Percentiles rank a stretch among this genome's conserved stretches.
Evolutionary conservation across 495 filamentous ascomycete species (phyloP).

Genomic region (Talaromyces liani): DNA sequence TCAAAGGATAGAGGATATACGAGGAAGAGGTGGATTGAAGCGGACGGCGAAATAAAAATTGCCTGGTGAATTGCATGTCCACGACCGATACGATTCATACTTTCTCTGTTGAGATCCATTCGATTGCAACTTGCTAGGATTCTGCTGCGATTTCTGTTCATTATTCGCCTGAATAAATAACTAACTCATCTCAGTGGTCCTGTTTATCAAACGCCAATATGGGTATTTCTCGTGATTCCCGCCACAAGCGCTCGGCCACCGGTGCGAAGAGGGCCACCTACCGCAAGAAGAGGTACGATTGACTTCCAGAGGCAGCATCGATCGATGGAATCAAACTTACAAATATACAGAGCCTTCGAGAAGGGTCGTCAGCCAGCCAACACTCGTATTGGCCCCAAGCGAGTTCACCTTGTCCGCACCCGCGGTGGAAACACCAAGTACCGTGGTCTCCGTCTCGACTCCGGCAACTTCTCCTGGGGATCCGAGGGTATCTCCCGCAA

Average conservation of each 20-base stretch:
- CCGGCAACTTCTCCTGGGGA: conserved; percentile 99
- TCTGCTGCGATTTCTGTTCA: neutral
- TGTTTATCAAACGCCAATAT: conserved; percentile 64
- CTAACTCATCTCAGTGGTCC: conserved; percentile 30
- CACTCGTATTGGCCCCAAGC: conserved; percentile 97
- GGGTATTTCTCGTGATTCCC: conserved; percentile 99
- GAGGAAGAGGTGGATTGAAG: neutral
- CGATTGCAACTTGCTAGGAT: neutral
- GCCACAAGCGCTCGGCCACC: conserved; percentile 97
- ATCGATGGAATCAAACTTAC: neutral
- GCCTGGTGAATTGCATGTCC: neutral
- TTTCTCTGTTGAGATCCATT: neutral
- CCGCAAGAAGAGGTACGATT: conserved; percentile 72
- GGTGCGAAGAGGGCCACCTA: conserved; percentile 95
- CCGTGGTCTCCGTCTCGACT: conserved; percentile 97
- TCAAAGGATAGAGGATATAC: neutral
- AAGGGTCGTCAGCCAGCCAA: conserved; percentile 97
- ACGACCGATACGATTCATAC: neutral
- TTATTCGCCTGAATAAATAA: neutral
- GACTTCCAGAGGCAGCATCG: too few species aligned
- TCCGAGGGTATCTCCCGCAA: conserved; percentile 97
- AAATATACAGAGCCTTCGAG: conserved; percentile 86
- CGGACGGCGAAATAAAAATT: neutral
- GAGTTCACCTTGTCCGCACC: conserved; percentile 97
- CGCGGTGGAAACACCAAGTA: conserved; percentile 99